phyloP scores from a whole-genome alignment of 164 flowering plant species.

The Platanus orientalis region DNA sequence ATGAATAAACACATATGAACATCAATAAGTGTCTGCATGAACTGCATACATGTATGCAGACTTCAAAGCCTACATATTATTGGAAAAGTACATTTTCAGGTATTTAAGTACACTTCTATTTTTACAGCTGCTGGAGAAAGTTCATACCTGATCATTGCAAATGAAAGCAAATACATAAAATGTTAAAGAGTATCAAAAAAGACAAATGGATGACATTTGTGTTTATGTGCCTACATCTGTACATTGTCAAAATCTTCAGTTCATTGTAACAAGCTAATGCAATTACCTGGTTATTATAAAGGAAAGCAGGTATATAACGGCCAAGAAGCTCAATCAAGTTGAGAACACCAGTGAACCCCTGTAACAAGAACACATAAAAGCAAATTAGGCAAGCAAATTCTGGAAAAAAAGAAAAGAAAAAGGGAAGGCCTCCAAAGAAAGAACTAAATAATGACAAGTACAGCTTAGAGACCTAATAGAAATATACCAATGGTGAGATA shows the following conservation, averaged over 20 bases:
- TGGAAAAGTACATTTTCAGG: no score
- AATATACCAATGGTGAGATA: not conserved
- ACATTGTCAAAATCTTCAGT: no score
- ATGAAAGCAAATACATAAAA: no score
- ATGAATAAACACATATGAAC: not conserved
- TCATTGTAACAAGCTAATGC: not conserved
- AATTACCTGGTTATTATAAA: slow-evolving; percentile 90
- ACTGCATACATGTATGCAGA: no score
- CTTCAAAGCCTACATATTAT: no score
- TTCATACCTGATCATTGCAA: no score
- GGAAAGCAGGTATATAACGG: slow-evolving; percentile 54
- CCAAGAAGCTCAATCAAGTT: slow-evolving; percentile 60
- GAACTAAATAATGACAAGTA: not conserved
- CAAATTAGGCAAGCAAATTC: not conserved
- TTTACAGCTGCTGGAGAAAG: no score
- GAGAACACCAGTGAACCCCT: slow-evolving; percentile 77
- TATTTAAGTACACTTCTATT: no score
- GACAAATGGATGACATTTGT: no score
- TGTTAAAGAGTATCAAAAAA: no score
- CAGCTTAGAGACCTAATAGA: not conserved
- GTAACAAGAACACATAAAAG: slow-evolving; percentile 18
- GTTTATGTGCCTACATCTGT: no score
- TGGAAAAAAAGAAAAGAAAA: not conserved
- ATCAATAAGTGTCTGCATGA: not conserved
- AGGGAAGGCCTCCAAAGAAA: not conserved